Conservation (phyloP, 306 rosid species). For the Dalbergia cochinchinensis region DNA sequence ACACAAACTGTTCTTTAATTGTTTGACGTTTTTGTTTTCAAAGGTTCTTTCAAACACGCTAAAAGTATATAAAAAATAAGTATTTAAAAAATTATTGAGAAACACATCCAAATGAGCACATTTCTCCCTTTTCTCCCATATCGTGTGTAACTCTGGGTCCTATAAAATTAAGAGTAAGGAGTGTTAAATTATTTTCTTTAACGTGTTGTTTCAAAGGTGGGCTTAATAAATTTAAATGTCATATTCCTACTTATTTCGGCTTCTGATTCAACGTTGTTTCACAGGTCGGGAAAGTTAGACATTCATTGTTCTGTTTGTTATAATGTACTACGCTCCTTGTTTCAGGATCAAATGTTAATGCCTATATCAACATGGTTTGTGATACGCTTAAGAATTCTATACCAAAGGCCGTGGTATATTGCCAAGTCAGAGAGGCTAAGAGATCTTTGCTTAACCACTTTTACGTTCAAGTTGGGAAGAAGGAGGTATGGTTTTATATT, state of each 20-base stretch:
- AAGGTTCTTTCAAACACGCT: not conserved
- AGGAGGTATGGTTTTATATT: constrained; percentile 70
- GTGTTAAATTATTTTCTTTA: not conserved
- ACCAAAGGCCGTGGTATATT: constrained; percentile 97
- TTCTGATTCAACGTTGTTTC: constrained; percentile 30
- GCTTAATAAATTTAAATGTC: constrained; percentile 23
- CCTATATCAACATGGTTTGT: constrained; percentile 88
- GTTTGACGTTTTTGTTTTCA: not conserved
- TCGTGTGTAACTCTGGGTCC: constrained; percentile 9
- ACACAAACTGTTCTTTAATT: no score
- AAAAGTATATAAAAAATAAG: not conserved
- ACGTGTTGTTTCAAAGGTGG: not conserved
- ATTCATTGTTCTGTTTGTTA: constrained; percentile 20
- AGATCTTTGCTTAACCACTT: constrained; percentile 85
- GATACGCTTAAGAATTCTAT: constrained; percentile 85
- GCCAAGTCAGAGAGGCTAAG: constrained; percentile 99
- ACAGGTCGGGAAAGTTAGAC: constrained; percentile 28
- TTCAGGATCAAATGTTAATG: constrained; percentile 89
- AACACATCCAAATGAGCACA: not conserved
- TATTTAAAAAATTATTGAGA: not conserved
- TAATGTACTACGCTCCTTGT: constrained; percentile 41
- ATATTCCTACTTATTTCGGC: constrained; percentile 20
- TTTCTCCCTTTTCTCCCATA: not conserved
- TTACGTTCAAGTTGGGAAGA: constrained; percentile 83
- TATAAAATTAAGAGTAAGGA: not conserved